Evolutionary conservation across 352 stramenopile genomes (phyloP), one percentile per base, ranked within the genome.

Genomic region (Phytophthora megakarya): DNA sequence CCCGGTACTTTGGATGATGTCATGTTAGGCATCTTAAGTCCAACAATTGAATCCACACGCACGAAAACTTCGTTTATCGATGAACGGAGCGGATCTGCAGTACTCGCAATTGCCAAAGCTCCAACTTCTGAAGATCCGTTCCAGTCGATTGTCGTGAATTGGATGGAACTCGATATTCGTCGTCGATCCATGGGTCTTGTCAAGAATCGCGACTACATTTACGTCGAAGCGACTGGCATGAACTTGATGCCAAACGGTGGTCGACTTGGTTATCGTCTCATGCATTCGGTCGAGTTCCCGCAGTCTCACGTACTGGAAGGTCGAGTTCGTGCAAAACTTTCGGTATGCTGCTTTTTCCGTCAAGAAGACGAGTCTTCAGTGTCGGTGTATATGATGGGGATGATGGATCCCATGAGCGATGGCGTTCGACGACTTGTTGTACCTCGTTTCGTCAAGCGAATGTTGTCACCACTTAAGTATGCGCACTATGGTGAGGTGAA

Each of bases 191-290:
- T 68, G 13, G 40, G 66, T 0, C 22, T 74, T 1, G 65, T 69
- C 11, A 77, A 77, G 46, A 84, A 84, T 33, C 76, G 81, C 32
- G 81, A 88, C 75, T 77, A 87, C 44, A 65, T 90, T 22, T 88
- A 79, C 53, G 48, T 90, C 19, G 77, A 90, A 74, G 44, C 72
- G 30, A 84, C 75, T 5, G 72, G 67, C 5, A 55, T 73, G 1
- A 44, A 37, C 10, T 9, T 60, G 15, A n/a, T 59, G 21, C 13
- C 46, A 15, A 64, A 60, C 8, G 63, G 70, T 23, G 57, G 44
- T n/a, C 62, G 65, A 21, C 37, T 80, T 8, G 75, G 72, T 4
- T 84, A 78, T 37, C 57, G 60, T 16, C 26, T 80, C 10, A 52
- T 78, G 52, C 70, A 81, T 53, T 78, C 72, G 3, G 37, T 81